Conservation (phyloP, 179 eudicot genomes). For the Dionaea muscipula region DNA sequence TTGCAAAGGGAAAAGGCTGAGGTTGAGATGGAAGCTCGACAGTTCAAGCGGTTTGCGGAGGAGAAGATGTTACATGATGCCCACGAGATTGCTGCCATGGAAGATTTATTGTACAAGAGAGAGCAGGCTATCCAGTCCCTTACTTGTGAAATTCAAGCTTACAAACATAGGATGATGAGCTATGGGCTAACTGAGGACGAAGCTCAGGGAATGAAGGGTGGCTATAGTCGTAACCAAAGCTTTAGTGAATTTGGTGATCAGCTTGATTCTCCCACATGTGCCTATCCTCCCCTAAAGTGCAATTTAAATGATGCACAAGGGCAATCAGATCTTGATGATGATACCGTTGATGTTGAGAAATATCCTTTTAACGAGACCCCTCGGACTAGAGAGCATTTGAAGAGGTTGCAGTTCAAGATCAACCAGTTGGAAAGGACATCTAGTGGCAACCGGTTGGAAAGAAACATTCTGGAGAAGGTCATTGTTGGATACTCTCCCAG, state of each 20-base stretch:
- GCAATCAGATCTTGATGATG: slow-evolving; percentile 37
- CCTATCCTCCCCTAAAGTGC: slow-evolving; percentile 72
- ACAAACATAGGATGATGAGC: slow-evolving; percentile 82
- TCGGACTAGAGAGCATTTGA: slow-evolving; percentile 42
- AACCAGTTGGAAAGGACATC: slow-evolving; percentile 67
- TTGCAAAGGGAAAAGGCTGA: slow-evolving; percentile 85
- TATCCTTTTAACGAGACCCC: slow-evolving; percentile 75
- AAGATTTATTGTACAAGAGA: slow-evolving; percentile 71
- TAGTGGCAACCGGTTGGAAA: slow-evolving; percentile 32
- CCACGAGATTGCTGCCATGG: slow-evolving; percentile 47
- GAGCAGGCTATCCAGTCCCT: slow-evolving; percentile 66
- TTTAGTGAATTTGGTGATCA: slow-evolving; percentile 24
- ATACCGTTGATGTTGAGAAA: slow-evolving; percentile 48
- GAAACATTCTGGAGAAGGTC: slow-evolving; percentile 49
- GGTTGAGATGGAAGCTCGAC: slow-evolving; percentile 76
- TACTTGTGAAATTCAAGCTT: slow-evolving; percentile 72
- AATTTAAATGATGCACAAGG: slow-evolving; percentile 40
- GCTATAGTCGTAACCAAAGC: slow-evolving; percentile 32
- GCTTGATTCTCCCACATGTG: slow-evolving; percentile 28
- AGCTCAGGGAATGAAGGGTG: slow-evolving; percentile 48
- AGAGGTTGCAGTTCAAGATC: slow-evolving; percentile 56
- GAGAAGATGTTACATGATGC: slow-evolving; percentile 76
- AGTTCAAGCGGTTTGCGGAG: slow-evolving; percentile 77
- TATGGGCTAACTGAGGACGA: slow-evolving; percentile 68
- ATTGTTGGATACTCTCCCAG: slow-evolving; percentile 58